Evolutionary conservation across 2,329 filamentous ascomycete genomes (phyloP).

Genomic region (Lasiodiplodia sp.): DNA sequence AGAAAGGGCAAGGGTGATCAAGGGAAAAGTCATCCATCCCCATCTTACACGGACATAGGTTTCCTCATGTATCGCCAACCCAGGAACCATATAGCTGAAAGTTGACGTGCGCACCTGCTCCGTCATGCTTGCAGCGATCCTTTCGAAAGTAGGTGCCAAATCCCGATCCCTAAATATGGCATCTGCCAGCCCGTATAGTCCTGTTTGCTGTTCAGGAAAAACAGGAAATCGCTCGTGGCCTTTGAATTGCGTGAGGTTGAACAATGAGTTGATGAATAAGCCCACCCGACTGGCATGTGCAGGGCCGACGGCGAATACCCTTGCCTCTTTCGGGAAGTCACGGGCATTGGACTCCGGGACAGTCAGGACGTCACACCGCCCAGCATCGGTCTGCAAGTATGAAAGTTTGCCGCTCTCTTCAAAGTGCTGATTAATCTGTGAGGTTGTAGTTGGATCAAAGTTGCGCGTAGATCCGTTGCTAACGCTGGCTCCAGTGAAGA

Average conservation of each 20-base stretch:
- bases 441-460: too few relatives aligned
- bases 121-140: neutral
- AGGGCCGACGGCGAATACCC: neutral
- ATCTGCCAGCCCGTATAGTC: neutral
- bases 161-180: neutral
- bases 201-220: neutral
- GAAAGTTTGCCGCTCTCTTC: neutral
- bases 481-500: neutral
- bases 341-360: neutral
- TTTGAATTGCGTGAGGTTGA: neutral
- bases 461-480: neutral
- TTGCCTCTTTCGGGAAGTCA: neutral
- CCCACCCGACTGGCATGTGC: neutral
- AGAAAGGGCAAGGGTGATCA: neutral
- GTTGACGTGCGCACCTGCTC: neutral
- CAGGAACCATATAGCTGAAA: neutral
- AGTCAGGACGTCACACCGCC: neutral
- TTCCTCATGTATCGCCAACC: neutral
- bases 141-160: neutral
- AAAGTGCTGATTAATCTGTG: neutral
- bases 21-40: neutral
- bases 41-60: neutral
- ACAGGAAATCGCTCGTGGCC: neutral
- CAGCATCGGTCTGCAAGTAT: neutral
- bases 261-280: neutral